Percentiles rank a stretch among this genome's conserved stretches.
Evolutionary conservation across 2,329 filamentous ascomycete species (phyloP).

Genomic region (Hymenoscyphus fructigenus): DNA sequence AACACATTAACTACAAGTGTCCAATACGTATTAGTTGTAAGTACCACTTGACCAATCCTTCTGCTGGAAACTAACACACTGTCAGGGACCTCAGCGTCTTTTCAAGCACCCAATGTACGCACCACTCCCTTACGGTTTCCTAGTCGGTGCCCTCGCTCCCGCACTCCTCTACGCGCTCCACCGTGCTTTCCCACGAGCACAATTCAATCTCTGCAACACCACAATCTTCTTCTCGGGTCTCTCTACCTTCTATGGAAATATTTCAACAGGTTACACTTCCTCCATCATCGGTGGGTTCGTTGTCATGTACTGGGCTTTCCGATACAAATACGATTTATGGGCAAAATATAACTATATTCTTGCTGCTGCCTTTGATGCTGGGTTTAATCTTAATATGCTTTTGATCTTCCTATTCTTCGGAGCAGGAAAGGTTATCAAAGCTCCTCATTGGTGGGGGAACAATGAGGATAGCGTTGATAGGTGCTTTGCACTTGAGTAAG

Average conservation of each 20-base stretch:
- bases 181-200: constrained; percentile 50
- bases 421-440: constrained; percentile 53
- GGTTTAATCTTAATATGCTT: constrained; percentile 62
- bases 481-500: constrained; percentile 52
- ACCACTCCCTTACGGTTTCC: constrained; percentile 52
- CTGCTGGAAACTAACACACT: background rate
- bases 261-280: constrained; percentile 58
- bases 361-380: constrained; percentile 60
- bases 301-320: constrained; percentile 59
- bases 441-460: constrained; percentile 66
- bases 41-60: constrained; percentile 15
- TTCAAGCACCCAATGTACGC: constrained; percentile 48
- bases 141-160: constrained; percentile 49
- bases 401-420: constrained; percentile 61
- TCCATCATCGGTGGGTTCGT: constrained; percentile 59
- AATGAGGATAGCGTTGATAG: constrained; percentile 54
- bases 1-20: constrained; percentile 54
- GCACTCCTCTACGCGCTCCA: constrained; percentile 51
- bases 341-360: constrained; percentile 60
- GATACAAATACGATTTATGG: constrained; percentile 56
- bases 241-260: constrained; percentile 58
- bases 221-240: constrained; percentile 61
- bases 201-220: constrained; percentile 56
- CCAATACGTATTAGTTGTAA: constrained; percentile 58
- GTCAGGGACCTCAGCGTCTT: constrained; percentile 46